Percentiles rank a stretch among this genome's conserved stretches.
Evolutionary conservation across 179 eudicot species (phyloP).

Genomic region (Vitellaria paradoxa): DNA sequence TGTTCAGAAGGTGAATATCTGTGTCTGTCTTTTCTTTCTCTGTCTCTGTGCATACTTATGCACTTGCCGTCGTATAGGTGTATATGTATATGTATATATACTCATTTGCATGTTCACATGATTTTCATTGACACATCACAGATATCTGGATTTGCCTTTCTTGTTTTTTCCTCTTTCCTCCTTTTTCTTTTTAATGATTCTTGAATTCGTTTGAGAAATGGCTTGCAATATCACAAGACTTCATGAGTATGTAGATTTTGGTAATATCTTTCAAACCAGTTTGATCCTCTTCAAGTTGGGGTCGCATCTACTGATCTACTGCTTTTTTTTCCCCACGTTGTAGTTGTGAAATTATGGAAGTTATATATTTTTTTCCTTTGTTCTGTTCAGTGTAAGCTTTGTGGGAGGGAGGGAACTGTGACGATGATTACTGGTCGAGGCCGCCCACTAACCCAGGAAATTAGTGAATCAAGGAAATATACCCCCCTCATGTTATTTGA

Average conservation of each 20-base stretch:
- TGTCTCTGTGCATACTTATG: too few relatives aligned
- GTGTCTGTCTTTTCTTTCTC: background rate
- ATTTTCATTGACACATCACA: constrained; percentile 1
- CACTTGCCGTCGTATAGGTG: background rate
- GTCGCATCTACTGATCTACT: background rate
- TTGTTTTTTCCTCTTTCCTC: too few relatives aligned
- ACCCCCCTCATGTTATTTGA: constrained; percentile 80
- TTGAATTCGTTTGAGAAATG: background rate
- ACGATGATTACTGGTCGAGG: constrained; percentile 65
- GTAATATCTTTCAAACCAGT: background rate
- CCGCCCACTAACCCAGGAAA: constrained; percentile 49
- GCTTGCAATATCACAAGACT: background rate
- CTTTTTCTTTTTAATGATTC: background rate
- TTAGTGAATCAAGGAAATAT: constrained; percentile 45
- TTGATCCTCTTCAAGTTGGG: background rate
- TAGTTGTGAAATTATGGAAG: background rate
- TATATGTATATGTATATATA: background rate
- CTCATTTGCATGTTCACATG: background rate
- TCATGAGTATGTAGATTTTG: background rate
- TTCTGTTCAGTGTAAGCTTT: constrained; percentile 74
- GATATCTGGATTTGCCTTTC: background rate
- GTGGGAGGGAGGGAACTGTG: constrained; percentile 67
- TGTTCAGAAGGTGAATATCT: constrained; percentile 63
- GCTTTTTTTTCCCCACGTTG: background rate
- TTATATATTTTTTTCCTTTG: background rate